Evolutionary conservation across 2,329 filamentous ascomycete species (phyloP).

Genomic region (Coccinonectria pachysandricola): DNA sequence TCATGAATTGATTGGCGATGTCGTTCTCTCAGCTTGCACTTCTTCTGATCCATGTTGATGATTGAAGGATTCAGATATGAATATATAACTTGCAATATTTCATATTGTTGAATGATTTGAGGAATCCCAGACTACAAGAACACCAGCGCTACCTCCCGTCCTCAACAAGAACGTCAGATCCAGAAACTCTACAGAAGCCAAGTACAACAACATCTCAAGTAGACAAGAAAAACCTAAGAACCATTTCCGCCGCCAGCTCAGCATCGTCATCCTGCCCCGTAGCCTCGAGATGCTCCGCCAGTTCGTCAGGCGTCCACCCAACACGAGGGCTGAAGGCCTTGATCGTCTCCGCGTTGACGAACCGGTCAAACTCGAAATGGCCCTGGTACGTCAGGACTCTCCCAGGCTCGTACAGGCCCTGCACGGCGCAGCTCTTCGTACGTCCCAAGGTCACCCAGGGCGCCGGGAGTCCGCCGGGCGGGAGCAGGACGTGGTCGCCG

Average conservation of each 20-base stretch:
- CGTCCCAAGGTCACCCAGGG: slow-evolving; percentile 13
- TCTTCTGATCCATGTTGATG: too few species aligned
- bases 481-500: slow-evolving; percentile 18
- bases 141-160: too few species aligned
- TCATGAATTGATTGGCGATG: too few species aligned
- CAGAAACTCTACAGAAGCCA: too few species aligned
- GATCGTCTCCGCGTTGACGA: slow-evolving; percentile 28
- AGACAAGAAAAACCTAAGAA: slow-evolving; percentile 11
- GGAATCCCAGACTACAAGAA: too few species aligned
- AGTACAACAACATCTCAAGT: too few species aligned
- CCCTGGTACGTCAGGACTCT: slow-evolving; percentile 31
- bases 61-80: too few species aligned
- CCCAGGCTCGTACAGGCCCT: slow-evolving; percentile 28
- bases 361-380: slow-evolving; percentile 33
- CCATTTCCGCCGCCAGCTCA: slow-evolving; percentile 9
- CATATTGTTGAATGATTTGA: too few species aligned
- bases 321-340: slow-evolving; percentile 25
- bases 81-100: too few species aligned
- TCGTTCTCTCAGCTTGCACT: too few species aligned
- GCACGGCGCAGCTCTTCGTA: slow-evolving; percentile 23
- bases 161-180: too few species aligned
- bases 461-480: slow-evolving; percentile 5
- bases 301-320: slow-evolving; percentile 6
- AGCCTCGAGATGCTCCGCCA: slow-evolving; percentile 3
- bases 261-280: slow-evolving; percentile 14